Percentiles rank a stretch among this genome's conserved stretches.
Conservation (phyloP, 2,329 filamentous ascomycete species). For the Colletotrichum karsti region DNA sequence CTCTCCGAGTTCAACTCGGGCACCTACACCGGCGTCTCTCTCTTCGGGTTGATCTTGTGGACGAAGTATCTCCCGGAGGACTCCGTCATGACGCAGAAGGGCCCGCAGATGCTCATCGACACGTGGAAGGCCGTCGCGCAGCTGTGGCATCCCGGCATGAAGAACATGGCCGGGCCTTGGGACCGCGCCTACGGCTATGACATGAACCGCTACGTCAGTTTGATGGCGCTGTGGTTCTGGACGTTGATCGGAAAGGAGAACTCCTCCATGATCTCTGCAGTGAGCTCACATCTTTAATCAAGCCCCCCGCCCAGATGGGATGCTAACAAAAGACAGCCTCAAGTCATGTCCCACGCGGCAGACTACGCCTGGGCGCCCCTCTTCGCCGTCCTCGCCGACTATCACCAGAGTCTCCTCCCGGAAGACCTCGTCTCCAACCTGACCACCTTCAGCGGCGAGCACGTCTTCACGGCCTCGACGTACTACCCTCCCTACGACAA, state of each 20-base stretch:
- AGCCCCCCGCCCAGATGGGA: no score
- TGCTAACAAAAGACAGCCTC: slow-evolving; percentile 41
- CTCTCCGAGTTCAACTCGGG: slow-evolving; percentile 70
- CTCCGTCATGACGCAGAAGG: slow-evolving; percentile 62
- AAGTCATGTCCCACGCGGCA: slow-evolving; percentile 65
- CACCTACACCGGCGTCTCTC: slow-evolving; percentile 69
- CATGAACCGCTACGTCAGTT: slow-evolving; percentile 68
- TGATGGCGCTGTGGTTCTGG: slow-evolving; percentile 69
- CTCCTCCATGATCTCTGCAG: slow-evolving; percentile 43
- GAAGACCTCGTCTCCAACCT: slow-evolving; percentile 49
- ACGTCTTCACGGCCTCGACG: slow-evolving; percentile 58
- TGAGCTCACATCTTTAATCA: slow-evolving; percentile 30
- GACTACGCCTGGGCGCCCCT: slow-evolving; percentile 68
- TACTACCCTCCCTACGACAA: slow-evolving; percentile 68
- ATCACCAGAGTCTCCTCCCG: slow-evolving; percentile 56
- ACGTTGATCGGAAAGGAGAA: slow-evolving; percentile 59
- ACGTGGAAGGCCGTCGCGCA: slow-evolving; percentile 61
- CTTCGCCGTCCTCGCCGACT: slow-evolving; percentile 61
- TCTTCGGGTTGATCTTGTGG: slow-evolving; percentile 67
- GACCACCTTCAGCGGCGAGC: slow-evolving; percentile 59
- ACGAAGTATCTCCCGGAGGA: slow-evolving; percentile 64
- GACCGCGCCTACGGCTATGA: slow-evolving; percentile 71
- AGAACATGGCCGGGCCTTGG: slow-evolving; percentile 71
- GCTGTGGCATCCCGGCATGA: slow-evolving; percentile 66
- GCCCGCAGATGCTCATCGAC: slow-evolving; percentile 56